Base-by-base conservation (phyloP, 108 stramenopile species). In the Nitzschia sp. region DNA sequence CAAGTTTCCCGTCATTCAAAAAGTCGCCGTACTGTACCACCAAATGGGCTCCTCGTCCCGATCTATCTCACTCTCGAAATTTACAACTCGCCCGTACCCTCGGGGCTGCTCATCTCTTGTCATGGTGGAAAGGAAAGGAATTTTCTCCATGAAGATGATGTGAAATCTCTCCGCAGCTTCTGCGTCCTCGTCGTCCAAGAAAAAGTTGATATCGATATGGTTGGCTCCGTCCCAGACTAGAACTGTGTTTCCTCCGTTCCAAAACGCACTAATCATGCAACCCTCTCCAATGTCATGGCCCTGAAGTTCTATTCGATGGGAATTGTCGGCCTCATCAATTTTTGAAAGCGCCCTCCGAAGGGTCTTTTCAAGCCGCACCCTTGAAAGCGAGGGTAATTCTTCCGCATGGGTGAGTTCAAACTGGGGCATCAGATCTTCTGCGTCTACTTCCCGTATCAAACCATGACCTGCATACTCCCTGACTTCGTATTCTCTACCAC, bases 331-430 rank as follows among this genome's bases (percentile, higher is more conserved):
- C n/a, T n/a, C n/a, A n/a, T n/a, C n/a, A n/a, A n/a, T n/a, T n/a
- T n/a, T n/a, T n/a, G n/a, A n/a, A n/a, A 41, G 38, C 6, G 38
- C 6, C 38, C 13, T 41, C 13, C 38, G 38, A 41, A 41, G 13
- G 6, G 13, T 13, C 13, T 41, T 41, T 13, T 41, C 38, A 11
- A 41, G 11, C 38, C 6, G 13, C 38, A 13, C 6, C 38, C 6
- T 41, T 13, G 38, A 41, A 41, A 41, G 38, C 38, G 13, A 41
- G 13, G 38, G 86, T 53, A 88, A 88, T 52, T 84, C 68, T 45
- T 82, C 38, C 21, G 79, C 78, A 11, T 76, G 73, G 5, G 53
- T 69, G 45, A 72, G 81, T 32, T 92, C 85, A 52, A 88, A 89
- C 25, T 81, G 83, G 13, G 47, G 47, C 17, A 66, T 61, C 41